Percentiles rank a stretch among this genome's conserved stretches.
Evolutionary conservation across 148 eudicot genomes (phyloP).

Genomic region (Rhododendron griersonianum): DNA sequence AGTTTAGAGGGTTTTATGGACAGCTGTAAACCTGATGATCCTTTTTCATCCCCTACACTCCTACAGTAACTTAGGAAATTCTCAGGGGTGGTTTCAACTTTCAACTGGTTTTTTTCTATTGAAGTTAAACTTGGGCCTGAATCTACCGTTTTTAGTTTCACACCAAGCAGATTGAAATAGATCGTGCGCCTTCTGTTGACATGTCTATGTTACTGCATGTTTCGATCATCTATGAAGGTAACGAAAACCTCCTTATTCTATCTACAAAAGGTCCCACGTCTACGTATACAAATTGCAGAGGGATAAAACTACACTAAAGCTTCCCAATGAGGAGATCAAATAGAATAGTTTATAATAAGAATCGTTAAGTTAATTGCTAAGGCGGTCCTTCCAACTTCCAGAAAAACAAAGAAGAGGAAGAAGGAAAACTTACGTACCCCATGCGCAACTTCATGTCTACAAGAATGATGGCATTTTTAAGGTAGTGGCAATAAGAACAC

Average conservation of each 20-base stretch:
- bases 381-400: neutral
- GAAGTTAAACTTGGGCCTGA: neutral
- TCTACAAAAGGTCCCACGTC: neutral
- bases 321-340: neutral
- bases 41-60: neutral
- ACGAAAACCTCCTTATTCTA: neutral
- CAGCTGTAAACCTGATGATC: neutral
- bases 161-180: neutral
- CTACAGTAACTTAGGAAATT: neutral
- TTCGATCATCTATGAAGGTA: no score
- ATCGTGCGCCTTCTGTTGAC: neutral
- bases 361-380: neutral
- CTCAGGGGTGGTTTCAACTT: neutral
- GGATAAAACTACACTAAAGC: neutral
- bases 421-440: neutral
- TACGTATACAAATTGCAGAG: neutral
- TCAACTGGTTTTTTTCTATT: neutral
- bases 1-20: neutral
- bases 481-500: neutral
- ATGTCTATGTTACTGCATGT: neutral
- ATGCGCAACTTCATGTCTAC: neutral
- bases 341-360: neutral
- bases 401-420: neutral
- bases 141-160: neutral
- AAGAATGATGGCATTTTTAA: neutral